Evolutionary conservation across 805 yeast species (phyloP), one percentile per base, ranked within the genome.

Genomic region (Lipomyces mesembrius): DNA sequence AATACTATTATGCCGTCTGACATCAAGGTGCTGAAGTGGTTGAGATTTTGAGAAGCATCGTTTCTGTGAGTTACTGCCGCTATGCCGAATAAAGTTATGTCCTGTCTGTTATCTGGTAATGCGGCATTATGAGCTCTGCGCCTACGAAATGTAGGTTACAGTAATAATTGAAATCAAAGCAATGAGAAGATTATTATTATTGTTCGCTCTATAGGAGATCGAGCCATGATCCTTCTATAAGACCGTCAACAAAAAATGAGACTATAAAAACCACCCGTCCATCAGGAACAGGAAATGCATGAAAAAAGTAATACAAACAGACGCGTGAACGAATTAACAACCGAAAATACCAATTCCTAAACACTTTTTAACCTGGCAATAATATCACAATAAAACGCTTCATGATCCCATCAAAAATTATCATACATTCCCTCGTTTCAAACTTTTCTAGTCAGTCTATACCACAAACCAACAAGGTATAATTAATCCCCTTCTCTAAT

Each of bases 291-390:
- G 22, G 22, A 43, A 43, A 43, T 43, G 49, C 49, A 12, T 17
- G 14, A 37, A 37, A 43, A n/a, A 17, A 17, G 9, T 43, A 43
- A 43, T 43, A 43, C 20, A 17, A 43, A 43, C 12, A 43, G 22
- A 17, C 20, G 20, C 20, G 22, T n/a, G 49, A 43, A 43, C 22
- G 22, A n/a, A 43, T n/a, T 43, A 43, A 17, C 49, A 43, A n/a
- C 49, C 49, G 49, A 43, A 43, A 17, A 43, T 43, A 43, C 49
- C 49, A n/a, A 43, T 43, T 43, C 49, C 49, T 43, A 43, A 17
- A 43, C 49, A 43, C 49, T 43, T 43, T 43, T 43, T 43, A 43
- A 43, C 49, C 49, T n/a, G 49, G 22, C 22, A 43, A 43, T 43
- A 43, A 43, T 43, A 43, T 43, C 49, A 43, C 49, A 43, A 17